Percentiles rank a stretch among this genome's conserved stretches.
These are phyloP conservation scores for Acorus calamus DNA, from an alignment of 106 monocot genomes.

Conservation along the genomic window DNA sequence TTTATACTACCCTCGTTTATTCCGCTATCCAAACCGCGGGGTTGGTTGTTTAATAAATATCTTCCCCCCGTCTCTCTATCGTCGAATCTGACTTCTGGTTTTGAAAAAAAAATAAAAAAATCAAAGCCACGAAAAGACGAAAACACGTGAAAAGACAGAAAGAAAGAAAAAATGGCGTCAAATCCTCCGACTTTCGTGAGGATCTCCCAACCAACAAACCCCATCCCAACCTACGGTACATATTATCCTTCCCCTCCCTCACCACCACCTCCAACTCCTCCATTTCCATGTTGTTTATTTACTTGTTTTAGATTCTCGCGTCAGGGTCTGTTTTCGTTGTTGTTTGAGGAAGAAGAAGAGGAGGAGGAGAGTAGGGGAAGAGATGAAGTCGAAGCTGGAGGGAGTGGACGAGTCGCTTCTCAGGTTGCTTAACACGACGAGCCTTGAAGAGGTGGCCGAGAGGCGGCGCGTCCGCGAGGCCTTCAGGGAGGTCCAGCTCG, in stretches of 20 bases:
- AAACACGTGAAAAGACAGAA: too few relatives aligned
- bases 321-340: constrained; percentile 2
- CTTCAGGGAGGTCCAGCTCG: constrained; percentile 74
- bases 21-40: too few relatives aligned
- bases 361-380: not conserved
- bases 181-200: constrained; percentile 7
- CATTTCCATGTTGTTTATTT: not conserved
- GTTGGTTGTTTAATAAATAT: too few relatives aligned
- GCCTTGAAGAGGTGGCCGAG: constrained; percentile 60
- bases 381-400: constrained; percentile 36
- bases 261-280: not conserved
- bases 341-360: not conserved
- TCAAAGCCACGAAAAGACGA: too few relatives aligned
- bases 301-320: constrained; percentile 2
- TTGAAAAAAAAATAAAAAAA: too few relatives aligned
- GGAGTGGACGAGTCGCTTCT: constrained; percentile 59
- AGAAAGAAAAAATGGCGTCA: constrained; percentile 8
- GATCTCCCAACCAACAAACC: not conserved
- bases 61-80: too few relatives aligned
- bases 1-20: too few relatives aligned
- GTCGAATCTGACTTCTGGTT: too few relatives aligned
- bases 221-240: not conserved
- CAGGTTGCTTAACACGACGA: constrained; percentile 40
- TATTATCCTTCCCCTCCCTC: not conserved
- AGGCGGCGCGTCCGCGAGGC: constrained; percentile 63